Conservation (phyloP, 306 rosid genomes). For the Echinosophora koreensis region DNA sequence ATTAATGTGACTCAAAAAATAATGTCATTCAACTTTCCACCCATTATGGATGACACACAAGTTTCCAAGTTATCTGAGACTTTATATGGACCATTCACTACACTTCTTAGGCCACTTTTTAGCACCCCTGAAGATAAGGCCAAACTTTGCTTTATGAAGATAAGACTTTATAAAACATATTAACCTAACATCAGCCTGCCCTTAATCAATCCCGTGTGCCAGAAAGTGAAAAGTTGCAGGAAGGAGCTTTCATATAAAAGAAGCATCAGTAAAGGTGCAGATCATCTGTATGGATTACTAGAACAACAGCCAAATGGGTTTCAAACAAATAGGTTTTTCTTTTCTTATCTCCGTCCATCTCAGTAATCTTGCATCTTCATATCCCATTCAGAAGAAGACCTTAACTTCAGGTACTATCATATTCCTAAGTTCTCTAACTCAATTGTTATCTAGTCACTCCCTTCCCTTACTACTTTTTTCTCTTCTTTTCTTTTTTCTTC, state of each 20-base stretch:
- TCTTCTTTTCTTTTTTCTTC: not conserved
- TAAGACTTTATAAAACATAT: conserved; percentile 24
- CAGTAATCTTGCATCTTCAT: conserved; percentile 43
- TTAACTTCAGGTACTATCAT: conserved; percentile 64
- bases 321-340: conserved; percentile 48
- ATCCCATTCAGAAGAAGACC: conserved; percentile 51
- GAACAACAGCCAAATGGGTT: conserved; percentile 51
- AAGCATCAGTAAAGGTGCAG: not conserved
- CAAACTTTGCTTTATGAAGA: too few species aligned
- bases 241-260: not conserved
- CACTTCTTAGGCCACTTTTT: conserved; percentile 29
- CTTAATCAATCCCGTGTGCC: not conserved
- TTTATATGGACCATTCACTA: conserved; percentile 41
- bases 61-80: not conserved
- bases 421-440: conserved; percentile 23
- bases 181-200: conserved; percentile 3
- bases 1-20: conserved; percentile 4
- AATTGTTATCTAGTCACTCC: not conserved
- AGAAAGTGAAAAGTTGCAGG: conserved; percentile 23
- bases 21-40: conserved; percentile 23
- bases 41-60: not conserved
- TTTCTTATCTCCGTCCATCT: conserved; percentile 49
- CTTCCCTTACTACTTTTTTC: not conserved
- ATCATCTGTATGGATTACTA: conserved; percentile 22
- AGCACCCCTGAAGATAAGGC: too few species aligned